Evolutionary conservation across 176 grass and related monocot genomes (phyloP), one percentile per base, ranked within the genome.

Genomic region (Secale cereale): DNA sequence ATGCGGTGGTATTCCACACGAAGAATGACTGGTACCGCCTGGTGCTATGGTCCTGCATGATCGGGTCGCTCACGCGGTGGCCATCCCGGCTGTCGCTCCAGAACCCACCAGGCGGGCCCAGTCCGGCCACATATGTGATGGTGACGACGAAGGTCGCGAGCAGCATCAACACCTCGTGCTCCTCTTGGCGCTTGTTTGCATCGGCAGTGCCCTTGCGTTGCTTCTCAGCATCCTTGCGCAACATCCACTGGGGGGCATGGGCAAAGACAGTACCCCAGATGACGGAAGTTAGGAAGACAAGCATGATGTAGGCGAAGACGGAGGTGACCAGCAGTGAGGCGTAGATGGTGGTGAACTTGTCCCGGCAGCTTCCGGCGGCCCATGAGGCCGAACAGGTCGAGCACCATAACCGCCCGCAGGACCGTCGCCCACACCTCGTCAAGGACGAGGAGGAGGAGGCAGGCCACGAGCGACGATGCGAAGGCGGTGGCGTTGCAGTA

Each of bases 91-190:
- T 56, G 12, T 8, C 25, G 23, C 48, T n/a, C 80, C 80, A 82
- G 48, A 82, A 36, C 2, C 80, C 80, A 14, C 87, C 81, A 74
- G 87, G 1, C 48, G 87, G n/a, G 17, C 54, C 72, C 10, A 89
- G 74, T 9, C 81, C 87, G 2, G 63, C 70, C 8, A 78, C 32
- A 13, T 84, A 87, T 5, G 86, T 77, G 19, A 82, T 25, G 17
- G 59, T 82, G 1, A 78, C 59, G 0, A 37, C 41, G 12, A 88
- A 57, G 29, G 67, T 77, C 0, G 79, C 80, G 52, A 86, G 74
- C 41, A 79, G 14, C 83, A 77, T 67, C 59, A 86, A 19, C 15
- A 69, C 25, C 70, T 85, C 33, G 22, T 3, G 41, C 35, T 41
- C 5, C 7, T 33, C 12, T 17, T 26, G n/a, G 2, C 9, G 28